Conservation (phyloP, 2,329 filamentous ascomycete genomes). For the Coniella vitis region DNA sequence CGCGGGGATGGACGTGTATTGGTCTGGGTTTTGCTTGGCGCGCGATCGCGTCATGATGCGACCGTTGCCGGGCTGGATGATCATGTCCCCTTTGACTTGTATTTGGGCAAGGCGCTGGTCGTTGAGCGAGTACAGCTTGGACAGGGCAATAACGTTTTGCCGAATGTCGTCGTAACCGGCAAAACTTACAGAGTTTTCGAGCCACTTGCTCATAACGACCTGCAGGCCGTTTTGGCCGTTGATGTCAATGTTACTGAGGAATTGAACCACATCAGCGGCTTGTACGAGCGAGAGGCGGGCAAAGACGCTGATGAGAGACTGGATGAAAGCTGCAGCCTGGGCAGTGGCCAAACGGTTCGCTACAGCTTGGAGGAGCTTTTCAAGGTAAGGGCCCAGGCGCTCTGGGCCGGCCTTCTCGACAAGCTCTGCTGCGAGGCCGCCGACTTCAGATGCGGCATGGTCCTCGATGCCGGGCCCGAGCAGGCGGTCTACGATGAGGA, state of each 20-base stretch:
- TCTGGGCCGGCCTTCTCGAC: conserved; percentile 94
- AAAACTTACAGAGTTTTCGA: conserved; percentile 95
- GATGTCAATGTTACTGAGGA: conserved; percentile 79
- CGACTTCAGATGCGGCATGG: conserved; percentile 91
- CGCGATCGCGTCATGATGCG: conserved; percentile 91
- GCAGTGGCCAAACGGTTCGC: conserved; percentile 78
- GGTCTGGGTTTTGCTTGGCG: conserved; percentile 80
- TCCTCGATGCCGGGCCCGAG: conserved; percentile 81
- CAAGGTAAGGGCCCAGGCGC: conserved; percentile 80
- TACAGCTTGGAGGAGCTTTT: conserved; percentile 82
- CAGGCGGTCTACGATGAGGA: conserved; percentile 87
- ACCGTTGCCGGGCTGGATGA: conserved; percentile 65
- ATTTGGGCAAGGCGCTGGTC: conserved; percentile 73
- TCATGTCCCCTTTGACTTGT: conserved; percentile 84
- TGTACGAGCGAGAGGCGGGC: conserved; percentile 80
- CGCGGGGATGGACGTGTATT: conserved; percentile 80
- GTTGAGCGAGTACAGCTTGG: conserved; percentile 82
- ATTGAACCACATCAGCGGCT: conserved; percentile 83
- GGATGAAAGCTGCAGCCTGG: conserved; percentile 81
- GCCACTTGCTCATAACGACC: conserved; percentile 88
- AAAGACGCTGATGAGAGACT: conserved; percentile 92
- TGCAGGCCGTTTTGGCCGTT: conserved; percentile 74
- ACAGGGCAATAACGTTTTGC: conserved; percentile 91
- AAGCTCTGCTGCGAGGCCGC: conserved; percentile 85
- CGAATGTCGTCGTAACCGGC: conserved; percentile 97